A percentile compares a stretch with the other conserved stretches of the same genome.
These are phyloP conservation scores for Paraphoma chrysanthemicola DNA, from an alignment of 2,329 filamentous ascomycete genomes.

Conservation along the genomic window DNA sequence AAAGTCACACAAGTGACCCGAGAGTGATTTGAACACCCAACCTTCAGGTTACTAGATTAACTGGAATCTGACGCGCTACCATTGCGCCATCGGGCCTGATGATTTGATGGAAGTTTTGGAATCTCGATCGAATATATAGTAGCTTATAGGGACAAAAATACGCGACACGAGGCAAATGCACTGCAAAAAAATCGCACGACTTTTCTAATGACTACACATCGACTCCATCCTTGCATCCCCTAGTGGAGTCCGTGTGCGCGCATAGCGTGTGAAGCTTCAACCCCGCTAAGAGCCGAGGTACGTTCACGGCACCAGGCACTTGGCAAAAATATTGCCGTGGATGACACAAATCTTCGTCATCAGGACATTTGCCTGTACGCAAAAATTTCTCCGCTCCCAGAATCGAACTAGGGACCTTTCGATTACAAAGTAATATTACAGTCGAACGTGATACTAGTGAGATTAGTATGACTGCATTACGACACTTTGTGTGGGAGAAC, in stretches of 20 bases:
- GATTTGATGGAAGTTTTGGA: slow-evolving; percentile 15
- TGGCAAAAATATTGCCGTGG: neutral
- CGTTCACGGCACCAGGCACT: neutral
- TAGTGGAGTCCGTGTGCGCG: neutral
- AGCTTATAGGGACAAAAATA: neutral
- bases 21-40: slow-evolving; percentile 36
- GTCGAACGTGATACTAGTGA: slow-evolving; percentile 42
- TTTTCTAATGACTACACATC: neutral
- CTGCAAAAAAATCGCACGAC: neutral
- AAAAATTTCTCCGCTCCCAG: slow-evolving; percentile 42
- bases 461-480: neutral
- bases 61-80: slow-evolving; percentile 42
- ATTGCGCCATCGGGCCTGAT: slow-evolving; percentile 34
- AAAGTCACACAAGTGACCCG: slow-evolving; percentile 22
- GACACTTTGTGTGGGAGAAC: neutral
- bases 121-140: neutral
- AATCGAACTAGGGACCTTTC: slow-evolving; percentile 43
- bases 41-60: slow-evolving; percentile 33
- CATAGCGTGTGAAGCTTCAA: neutral
- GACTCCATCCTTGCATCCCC: neutral
- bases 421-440: slow-evolving; percentile 43
- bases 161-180: neutral
- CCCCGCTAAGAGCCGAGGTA: neutral
- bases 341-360: neutral
- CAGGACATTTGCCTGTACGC: neutral